Conservation (phyloP, 2,329 filamentous ascomycete genomes). For the Coniochaeta sp. region DNA sequence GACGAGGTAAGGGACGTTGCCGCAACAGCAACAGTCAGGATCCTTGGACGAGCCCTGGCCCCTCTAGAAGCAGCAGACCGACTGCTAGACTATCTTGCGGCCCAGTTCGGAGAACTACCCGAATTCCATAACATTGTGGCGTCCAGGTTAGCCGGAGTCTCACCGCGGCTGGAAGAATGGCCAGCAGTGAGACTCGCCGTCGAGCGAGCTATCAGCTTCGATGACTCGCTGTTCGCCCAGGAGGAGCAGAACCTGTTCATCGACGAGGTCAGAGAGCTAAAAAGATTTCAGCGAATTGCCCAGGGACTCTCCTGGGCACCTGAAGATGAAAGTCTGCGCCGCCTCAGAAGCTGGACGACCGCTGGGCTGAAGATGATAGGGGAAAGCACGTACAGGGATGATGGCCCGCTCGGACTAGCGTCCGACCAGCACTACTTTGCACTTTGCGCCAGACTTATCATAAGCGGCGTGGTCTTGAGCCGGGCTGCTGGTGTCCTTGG, state of each 20-base stretch:
- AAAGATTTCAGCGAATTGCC: constrained; percentile 51
- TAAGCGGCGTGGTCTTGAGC: constrained; percentile 5
- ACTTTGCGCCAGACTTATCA: constrained; percentile 12
- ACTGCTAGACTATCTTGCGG: constrained; percentile 35
- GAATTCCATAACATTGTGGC: constrained; percentile 33
- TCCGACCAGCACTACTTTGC: constrained; percentile 20
- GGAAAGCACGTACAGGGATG: constrained; percentile 8
- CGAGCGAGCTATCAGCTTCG: constrained; percentile 37
- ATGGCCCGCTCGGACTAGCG: constrained; percentile 17
- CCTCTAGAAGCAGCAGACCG: constrained; percentile 38
- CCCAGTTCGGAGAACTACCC: constrained; percentile 22
- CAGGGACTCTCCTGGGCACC: constrained; percentile 1
- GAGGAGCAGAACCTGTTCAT: constrained; percentile 95
- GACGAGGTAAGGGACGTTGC: constrained; percentile 72
- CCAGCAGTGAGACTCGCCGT: constrained; percentile 31
- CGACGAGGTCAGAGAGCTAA: constrained; percentile 69
- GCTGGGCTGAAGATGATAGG: constrained; percentile 10
- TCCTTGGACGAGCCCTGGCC: constrained; percentile 37
- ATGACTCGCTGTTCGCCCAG: constrained; percentile 70
- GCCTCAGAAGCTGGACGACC: constrained; percentile 8
- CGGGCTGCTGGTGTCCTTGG: neutral
- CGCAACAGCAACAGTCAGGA: constrained; percentile 36
- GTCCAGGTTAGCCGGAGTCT: constrained; percentile 31
- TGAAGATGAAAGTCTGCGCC: constrained; percentile 1
- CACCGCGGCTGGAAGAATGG: constrained; percentile 11